Base-by-base conservation (phyloP, 139 green algal genomes). In the Coelastrella sp. region DNA sequence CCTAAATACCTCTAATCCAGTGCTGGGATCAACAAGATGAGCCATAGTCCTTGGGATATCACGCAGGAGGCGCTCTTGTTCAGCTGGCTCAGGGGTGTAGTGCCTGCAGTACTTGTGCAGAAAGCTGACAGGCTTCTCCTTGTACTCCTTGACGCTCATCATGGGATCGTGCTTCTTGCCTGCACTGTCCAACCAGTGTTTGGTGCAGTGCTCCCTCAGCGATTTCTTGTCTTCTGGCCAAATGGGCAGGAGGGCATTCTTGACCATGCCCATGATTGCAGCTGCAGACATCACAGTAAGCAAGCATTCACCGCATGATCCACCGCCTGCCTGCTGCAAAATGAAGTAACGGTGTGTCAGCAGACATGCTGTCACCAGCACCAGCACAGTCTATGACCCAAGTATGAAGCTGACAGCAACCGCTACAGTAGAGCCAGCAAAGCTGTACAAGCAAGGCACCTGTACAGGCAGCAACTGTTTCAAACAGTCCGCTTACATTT, bases 1-100 rank as follows among this genome's bases (percentile, higher is more conserved):
- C 78, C 78, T 84, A 57, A 84, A 84, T 17, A 84, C n/a, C 78
- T 54, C 17, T n/a, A 54, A 2, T 6, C 78, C 78, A 84, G 78
- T 60, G 54, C 47, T 66, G 32, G 77, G 74, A 5, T 80, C 74
- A 16, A 10, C 5, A 5, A 58, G 7, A 14, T 10, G 23, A 8
- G 6, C n/a, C 7, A 80, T 59, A 8, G 58, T 20, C n/a, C 4
- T 17, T 58, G 74, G 74, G n/a, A 80, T 80, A 5, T 57, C 22
- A 5, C 74, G 74, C 74, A 80, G 11, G n/a, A 6, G 5, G 5
- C 22, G n/a, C 74, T 80, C 74, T 6, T 59, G n/a, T 22, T 59
- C 23, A 57, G 7, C 74, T 17, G 74, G n/a, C 8, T 5, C 6
- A 10, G 74, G 74, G 4, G 74, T 80, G 74, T 80, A 58, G 22